Percentiles rank a stretch among this genome's conserved stretches.
Evolutionary conservation across 179 eudicot genomes (phyloP).

Genomic region (Nepenthes alata): DNA sequence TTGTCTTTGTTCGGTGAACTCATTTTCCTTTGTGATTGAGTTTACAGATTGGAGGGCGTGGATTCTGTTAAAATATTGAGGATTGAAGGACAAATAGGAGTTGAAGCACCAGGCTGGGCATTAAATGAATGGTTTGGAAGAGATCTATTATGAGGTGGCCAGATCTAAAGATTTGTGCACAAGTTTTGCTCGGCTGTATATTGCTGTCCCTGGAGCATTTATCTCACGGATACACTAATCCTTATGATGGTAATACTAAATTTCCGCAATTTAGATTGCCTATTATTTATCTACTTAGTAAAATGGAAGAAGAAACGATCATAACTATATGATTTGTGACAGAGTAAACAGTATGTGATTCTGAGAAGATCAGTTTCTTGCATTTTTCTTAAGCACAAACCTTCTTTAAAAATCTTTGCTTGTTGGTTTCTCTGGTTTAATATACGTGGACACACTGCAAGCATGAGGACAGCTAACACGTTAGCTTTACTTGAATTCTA

Average conservation of each 20-base stretch:
- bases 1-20: neutral
- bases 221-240: slow-evolving; percentile 21
- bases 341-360: too few species aligned
- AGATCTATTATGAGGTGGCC: slow-evolving; percentile 9
- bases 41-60: slow-evolving; percentile 12
- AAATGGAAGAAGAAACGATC: neutral
- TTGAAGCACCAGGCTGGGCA: slow-evolving; percentile 1
- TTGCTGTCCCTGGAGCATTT: slow-evolving; percentile 16
- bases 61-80: slow-evolving; percentile 2
- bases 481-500: too few species aligned
- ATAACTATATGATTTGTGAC: neutral
- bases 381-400: too few species aligned
- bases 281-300: neutral
- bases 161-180: slow-evolving; percentile 9
- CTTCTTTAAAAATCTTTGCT: too few species aligned
- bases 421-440: too few species aligned
- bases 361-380: too few species aligned
- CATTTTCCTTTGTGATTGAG: neutral
- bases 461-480: too few species aligned
- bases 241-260: slow-evolving; percentile 21
- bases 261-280: neutral
- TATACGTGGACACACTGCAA: too few species aligned
- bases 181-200: slow-evolving; percentile 8
- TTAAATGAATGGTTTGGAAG: slow-evolving; percentile 35
- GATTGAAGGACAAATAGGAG: slow-evolving; percentile 2